Conservation (phyloP, 345 rosid genomes). For the Eucalyptus pauciflora region DNA sequence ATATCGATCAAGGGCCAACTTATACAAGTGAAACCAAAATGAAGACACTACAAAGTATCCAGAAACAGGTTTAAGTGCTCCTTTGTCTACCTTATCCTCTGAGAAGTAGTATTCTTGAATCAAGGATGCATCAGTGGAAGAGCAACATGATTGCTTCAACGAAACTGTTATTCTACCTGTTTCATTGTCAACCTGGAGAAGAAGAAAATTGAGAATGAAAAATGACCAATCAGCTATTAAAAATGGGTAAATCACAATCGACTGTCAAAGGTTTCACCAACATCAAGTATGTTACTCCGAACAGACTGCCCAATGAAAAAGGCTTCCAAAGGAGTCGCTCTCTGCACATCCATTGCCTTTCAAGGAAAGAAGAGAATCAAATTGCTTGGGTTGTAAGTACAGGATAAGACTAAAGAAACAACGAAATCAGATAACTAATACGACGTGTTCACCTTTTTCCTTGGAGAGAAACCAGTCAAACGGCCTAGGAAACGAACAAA, state of each 20-base stretch:
- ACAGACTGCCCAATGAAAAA: constrained; percentile 90
- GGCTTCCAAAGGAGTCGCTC: constrained; percentile 48
- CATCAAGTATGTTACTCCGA: constrained; percentile 71
- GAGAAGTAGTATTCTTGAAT: constrained; percentile 57
- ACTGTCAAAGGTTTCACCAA: constrained; percentile 19
- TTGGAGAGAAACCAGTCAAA: constrained; percentile 84
- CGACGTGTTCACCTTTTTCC: constrained; percentile 50
- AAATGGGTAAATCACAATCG: not conserved
- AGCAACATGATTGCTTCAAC: constrained; percentile 81
- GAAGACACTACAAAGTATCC: not conserved
- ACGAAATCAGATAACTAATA: not conserved
- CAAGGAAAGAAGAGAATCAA: not conserved
- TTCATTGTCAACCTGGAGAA: constrained; percentile 59
- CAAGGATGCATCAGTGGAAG: constrained; percentile 72
- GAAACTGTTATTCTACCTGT: constrained; percentile 66
- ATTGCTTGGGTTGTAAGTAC: not conserved
- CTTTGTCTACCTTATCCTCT: constrained; percentile 64
- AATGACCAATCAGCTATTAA: not conserved
- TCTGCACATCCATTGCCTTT: constrained; percentile 67
- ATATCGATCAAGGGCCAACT: not conserved
- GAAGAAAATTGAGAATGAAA: not conserved
- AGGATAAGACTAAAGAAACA: not conserved
- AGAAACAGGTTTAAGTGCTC: not conserved
- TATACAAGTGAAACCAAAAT: not conserved
- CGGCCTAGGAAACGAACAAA: constrained; percentile 96